A percentile compares a stretch with the other conserved stretches of the same genome.
phyloP scores from a whole-genome alignment of 2,329 filamentous ascomycete species.

The Hyphodiscus sp. region DNA sequence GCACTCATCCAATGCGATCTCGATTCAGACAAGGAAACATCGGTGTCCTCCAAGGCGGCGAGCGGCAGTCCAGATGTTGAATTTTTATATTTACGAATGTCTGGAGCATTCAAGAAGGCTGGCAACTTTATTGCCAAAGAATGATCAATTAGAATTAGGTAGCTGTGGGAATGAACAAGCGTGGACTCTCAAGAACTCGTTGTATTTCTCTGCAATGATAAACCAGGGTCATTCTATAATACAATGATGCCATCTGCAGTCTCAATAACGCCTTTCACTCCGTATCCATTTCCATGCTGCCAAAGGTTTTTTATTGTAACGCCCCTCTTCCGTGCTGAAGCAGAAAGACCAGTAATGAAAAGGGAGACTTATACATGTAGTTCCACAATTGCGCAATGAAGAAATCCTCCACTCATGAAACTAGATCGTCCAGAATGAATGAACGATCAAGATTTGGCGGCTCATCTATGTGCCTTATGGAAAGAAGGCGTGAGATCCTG shows the following conservation, averaged over 20 bases:
- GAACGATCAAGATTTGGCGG: too few species aligned
- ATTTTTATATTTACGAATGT: too few species aligned
- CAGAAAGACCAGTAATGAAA: neutral
- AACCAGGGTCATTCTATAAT: constrained; percentile 8
- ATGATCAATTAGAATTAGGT: too few species aligned
- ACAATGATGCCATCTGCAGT: neutral
- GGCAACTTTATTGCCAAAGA: too few species aligned
- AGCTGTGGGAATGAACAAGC: too few species aligned
- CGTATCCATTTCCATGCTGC: neutral
- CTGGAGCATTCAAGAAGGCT: too few species aligned
- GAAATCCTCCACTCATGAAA: neutral
- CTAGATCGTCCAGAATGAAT: too few species aligned
- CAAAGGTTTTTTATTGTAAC: constrained; percentile 2
- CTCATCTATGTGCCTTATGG: neutral
- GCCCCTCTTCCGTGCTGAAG: constrained; percentile 5
- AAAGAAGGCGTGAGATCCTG: neutral
- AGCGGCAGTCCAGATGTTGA: too few species aligned
- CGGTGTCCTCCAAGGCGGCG: too few species aligned
- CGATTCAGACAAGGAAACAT: too few species aligned
- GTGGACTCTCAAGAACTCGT: neutral
- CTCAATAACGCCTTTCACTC: constrained; percentile 5
- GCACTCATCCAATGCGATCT: too few species aligned
- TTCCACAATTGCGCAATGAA: neutral
- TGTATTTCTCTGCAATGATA: neutral
- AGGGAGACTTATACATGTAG: neutral